Conservation (phyloP, 495 filamentous ascomycete genomes). For the Hyaloscypha variabilis region DNA sequence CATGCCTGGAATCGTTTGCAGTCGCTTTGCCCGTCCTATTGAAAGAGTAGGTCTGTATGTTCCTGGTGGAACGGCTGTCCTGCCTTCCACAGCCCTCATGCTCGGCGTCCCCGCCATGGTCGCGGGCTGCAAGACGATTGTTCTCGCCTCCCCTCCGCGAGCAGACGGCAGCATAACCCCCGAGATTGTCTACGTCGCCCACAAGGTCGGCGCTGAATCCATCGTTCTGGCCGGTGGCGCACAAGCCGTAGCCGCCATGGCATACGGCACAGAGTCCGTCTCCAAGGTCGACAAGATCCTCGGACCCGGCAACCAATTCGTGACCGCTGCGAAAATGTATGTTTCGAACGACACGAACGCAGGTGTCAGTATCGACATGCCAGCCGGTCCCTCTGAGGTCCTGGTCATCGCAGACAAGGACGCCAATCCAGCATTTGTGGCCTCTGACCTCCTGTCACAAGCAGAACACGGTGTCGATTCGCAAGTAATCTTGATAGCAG, state of each 20-base stretch:
- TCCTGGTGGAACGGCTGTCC: conserved; percentile 91
- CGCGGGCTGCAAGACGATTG: conserved; percentile 94
- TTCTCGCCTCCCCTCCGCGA: conserved; percentile 89
- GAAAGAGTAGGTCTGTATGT: conserved; percentile 95
- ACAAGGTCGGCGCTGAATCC: conserved; percentile 93
- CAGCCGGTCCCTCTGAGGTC: conserved; percentile 94
- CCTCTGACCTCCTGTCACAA: conserved; percentile 90
- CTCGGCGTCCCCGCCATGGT: conserved; percentile 96
- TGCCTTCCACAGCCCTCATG: conserved; percentile 97
- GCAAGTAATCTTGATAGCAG: conserved; percentile 89
- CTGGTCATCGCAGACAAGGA: conserved; percentile 91
- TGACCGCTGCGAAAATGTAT: conserved; percentile 97
- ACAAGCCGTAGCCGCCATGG: conserved; percentile 90
- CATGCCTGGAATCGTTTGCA: conserved; percentile 96
- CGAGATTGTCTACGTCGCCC: conserved; percentile 96
- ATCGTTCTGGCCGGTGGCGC: conserved; percentile 96
- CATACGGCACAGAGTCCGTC: conserved; percentile 81
- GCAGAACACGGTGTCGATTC: conserved; percentile 96
- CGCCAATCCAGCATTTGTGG: conserved; percentile 93
- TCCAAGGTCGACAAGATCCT: conserved; percentile 99
- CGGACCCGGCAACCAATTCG: conserved; percentile 97
- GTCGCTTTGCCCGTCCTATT: conserved; percentile 89
- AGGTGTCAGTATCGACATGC: conserved; percentile 96
- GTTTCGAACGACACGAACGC: conserved; percentile 96
- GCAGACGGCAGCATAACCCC: conserved; percentile 89